A percentile compares a stretch with the other conserved stretches of the same genome.
Conservation (phyloP, 2,329 filamentous ascomycete species). For the Fusarium torulosum region DNA sequence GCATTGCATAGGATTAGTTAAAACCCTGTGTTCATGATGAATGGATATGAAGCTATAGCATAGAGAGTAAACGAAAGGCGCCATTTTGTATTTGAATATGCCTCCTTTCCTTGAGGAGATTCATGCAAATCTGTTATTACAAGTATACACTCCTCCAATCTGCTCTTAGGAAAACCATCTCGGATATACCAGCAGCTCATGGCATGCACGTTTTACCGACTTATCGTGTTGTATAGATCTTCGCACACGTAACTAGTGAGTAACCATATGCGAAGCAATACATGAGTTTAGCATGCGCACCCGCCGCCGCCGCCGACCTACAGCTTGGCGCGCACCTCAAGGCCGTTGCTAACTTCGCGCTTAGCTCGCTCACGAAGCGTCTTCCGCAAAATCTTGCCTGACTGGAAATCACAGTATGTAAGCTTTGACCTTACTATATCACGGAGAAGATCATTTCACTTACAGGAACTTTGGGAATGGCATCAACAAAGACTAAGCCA, state of each 20-base stretch:
- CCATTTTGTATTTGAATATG: background rate
- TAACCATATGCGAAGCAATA: constrained; percentile 34
- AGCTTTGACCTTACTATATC: constrained; percentile 8
- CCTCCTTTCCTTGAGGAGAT: background rate
- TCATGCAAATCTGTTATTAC: constrained; percentile 3
- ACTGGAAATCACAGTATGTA: constrained; percentile 54
- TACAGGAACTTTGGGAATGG: constrained; percentile 71
- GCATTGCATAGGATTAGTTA: background rate
- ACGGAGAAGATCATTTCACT: constrained; percentile 38
- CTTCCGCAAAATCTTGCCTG: constrained; percentile 75
- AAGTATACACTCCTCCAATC: background rate
- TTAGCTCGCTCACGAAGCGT: constrained; percentile 68
- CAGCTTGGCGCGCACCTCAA: constrained; percentile 49
- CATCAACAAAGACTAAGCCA: constrained; percentile 75
- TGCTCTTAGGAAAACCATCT: background rate
- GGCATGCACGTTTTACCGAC: background rate
- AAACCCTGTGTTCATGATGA: background rate
- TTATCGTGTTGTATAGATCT: constrained; percentile 7
- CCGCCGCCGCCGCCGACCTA: constrained; percentile 44
- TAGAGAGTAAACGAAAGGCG: background rate
- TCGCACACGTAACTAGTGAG: constrained; percentile 17
- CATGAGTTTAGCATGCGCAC: constrained; percentile 43
- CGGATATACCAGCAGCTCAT: background rate
- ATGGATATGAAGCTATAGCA: constrained; percentile 2
- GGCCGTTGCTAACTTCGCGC: constrained; percentile 61